phyloP scores from a whole-genome alignment of 1,139 yeast genomes.

The Nakaseomyces delphensis region DNA sequence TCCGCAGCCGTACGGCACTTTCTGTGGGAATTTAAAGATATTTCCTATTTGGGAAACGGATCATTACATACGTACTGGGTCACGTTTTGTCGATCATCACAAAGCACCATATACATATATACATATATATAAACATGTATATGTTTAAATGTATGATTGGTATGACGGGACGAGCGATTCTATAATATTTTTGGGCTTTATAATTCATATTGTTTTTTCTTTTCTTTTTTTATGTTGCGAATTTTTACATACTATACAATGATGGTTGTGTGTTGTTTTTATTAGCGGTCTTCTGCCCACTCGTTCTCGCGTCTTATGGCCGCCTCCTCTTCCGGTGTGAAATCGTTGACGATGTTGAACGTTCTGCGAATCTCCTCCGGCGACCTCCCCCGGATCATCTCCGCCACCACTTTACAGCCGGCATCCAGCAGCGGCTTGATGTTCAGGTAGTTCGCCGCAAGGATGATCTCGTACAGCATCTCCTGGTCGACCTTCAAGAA shows the following conservation, averaged over 20 bases:
- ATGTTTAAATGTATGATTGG: conserved; percentile 6
- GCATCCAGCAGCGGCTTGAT: conserved; percentile 89
- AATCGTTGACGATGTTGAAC: conserved; percentile 91
- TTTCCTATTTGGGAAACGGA: neutral
- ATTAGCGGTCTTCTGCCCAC: conserved; percentile 95
- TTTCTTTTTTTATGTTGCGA: neutral
- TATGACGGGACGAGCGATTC: too few species aligned
- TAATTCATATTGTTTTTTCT: neutral
- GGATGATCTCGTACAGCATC: conserved; percentile 91
- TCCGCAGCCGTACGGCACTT: neutral
- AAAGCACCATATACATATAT: neutral
- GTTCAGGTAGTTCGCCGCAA: conserved; percentile 92
- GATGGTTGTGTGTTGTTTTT: neutral
- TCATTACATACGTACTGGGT: neutral
- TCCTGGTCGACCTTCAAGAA: conserved; percentile 96
- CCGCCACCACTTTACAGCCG: conserved; percentile 96
- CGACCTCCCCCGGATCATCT: conserved; percentile 91
- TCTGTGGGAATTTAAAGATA: neutral
- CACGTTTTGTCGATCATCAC: neutral
- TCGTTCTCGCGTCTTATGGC: conserved; percentile 96
- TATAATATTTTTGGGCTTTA: too few species aligned
- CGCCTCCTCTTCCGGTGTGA: conserved; percentile 97
- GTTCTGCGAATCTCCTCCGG: conserved; percentile 96
- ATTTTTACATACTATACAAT: neutral
- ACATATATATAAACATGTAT: neutral